Percentiles rank a stretch among this genome's conserved stretches.
Evolutionary conservation across 2,329 filamentous ascomycete genomes (phyloP).

Genomic region (Myriosclerotinia scirpicola): DNA sequence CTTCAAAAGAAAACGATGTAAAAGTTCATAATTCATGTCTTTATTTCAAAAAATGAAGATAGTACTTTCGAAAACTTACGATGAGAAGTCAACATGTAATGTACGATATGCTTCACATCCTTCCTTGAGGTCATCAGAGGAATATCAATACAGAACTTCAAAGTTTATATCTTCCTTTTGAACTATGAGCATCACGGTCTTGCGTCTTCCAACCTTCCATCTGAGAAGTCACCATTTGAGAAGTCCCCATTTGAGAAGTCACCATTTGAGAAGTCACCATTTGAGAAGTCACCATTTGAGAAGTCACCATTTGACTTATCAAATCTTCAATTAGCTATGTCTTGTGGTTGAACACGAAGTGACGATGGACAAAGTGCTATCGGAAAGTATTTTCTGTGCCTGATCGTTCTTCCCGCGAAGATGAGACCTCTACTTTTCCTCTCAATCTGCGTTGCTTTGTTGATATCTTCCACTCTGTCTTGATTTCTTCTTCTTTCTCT

Average conservation of each 20-base stretch:
- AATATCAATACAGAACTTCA: background rate
- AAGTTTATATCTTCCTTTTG: background rate
- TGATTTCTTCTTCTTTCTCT: background rate
- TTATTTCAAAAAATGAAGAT: no score
- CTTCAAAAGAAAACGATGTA: no score
- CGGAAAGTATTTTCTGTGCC: background rate
- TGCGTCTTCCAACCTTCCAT: background rate
- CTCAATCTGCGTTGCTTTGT: background rate
- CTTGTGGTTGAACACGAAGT: background rate
- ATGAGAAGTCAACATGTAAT: no score
- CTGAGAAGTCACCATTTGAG: background rate
- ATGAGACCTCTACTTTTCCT: background rate
- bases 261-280: background rate
- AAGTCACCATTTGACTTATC: background rate
- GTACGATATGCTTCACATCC: background rate
- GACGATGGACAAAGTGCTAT: background rate
- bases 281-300: background rate
- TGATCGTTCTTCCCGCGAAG: background rate
- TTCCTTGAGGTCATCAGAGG: background rate
- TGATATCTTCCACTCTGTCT: background rate
- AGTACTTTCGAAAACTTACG: no score
- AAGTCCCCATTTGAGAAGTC: background rate
- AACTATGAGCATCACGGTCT: no score
- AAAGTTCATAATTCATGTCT: no score
- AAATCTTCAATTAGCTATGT: no score